Conservation (phyloP, 1,284 basidiomycete genomes). For the Malassezia sympodialis region DNA sequence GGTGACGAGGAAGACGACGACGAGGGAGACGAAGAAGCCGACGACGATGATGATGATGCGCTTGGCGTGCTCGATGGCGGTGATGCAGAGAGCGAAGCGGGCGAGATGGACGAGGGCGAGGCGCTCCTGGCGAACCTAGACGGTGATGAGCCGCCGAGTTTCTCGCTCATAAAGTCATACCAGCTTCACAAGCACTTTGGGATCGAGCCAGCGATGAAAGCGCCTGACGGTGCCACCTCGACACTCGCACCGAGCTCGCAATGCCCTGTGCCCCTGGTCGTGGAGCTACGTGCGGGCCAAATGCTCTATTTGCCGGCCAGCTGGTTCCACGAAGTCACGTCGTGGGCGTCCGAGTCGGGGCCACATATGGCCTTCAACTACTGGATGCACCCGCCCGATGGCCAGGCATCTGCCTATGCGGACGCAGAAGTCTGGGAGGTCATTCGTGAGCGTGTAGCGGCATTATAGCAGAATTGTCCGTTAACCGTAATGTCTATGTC, state of each 20-base stretch:
- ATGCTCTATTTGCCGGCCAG: slow-evolving; percentile 47
- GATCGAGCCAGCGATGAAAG: slow-evolving; percentile 20
- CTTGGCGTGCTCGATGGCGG: slow-evolving; percentile 4
- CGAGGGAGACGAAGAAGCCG: slow-evolving; percentile 4
- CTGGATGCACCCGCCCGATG: slow-evolving; percentile 46
- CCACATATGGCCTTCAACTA: slow-evolving; percentile 47
- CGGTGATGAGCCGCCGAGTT: slow-evolving; percentile 37
- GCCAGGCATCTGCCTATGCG: slow-evolving; percentile 23
- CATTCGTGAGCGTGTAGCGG: slow-evolving; percentile 4
- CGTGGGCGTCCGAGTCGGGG: slow-evolving; percentile 15
- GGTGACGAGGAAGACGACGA: slow-evolving; percentile 19
- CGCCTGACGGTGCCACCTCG: background rate
- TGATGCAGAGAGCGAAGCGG: slow-evolving; percentile 25
- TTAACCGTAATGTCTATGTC: too few species aligned
- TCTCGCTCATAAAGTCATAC: slow-evolving; percentile 32
- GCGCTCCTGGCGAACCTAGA: slow-evolving; percentile 12
- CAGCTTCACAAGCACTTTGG: slow-evolving; percentile 30
- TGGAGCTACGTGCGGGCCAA: slow-evolving; percentile 36
- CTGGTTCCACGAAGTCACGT: slow-evolving; percentile 48
- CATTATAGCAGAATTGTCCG: background rate
- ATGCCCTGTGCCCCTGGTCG: slow-evolving; percentile 39
- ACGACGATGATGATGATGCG: slow-evolving; percentile 3
- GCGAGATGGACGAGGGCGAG: slow-evolving; percentile 28
- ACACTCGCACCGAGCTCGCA: slow-evolving; percentile 11
- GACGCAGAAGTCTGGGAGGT: slow-evolving; percentile 41